phyloP scores from a whole-genome alignment of 1,284 basidiomycete species.

The Rhodotorula mucilaginosa region DNA sequence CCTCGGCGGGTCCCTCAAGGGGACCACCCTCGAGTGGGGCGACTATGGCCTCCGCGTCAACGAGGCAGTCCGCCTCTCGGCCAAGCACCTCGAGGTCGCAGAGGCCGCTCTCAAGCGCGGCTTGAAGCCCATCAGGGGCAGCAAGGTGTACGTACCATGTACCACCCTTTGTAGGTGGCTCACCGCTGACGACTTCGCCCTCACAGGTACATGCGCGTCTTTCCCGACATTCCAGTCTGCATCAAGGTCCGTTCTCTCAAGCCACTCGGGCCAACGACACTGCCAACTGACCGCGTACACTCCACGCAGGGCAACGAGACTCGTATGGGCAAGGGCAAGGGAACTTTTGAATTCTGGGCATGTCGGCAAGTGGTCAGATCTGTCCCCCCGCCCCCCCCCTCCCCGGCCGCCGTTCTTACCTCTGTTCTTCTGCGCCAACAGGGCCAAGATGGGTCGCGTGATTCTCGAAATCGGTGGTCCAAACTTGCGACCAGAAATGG shows the following conservation, averaged over 20 bases:
- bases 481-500: slow-evolving; percentile 87
- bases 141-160: slow-evolving; percentile 58
- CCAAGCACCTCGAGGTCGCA: slow-evolving; percentile 83
- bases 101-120: slow-evolving; percentile 88
- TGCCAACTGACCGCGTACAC: not conserved
- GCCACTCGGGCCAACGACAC: not conserved
- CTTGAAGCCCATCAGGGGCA: slow-evolving; percentile 85
- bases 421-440: slow-evolving; percentile 45
- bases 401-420: not conserved
- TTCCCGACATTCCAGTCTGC: slow-evolving; percentile 95
- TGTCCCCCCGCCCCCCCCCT: not conserved
- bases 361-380: slow-evolving; percentile 62
- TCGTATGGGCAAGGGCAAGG: slow-evolving; percentile 99
- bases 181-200: not conserved
- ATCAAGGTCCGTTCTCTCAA: slow-evolving; percentile 68
- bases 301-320: slow-evolving; percentile 83
- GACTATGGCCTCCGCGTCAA: slow-evolving; percentile 89
- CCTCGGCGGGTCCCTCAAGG: slow-evolving; percentile 82
- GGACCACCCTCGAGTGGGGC: slow-evolving; percentile 87
- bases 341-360: slow-evolving; percentile 96
- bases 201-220: slow-evolving; percentile 70
- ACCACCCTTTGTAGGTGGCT: not conserved
- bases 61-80: slow-evolving; percentile 77
- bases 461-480: slow-evolving; percentile 91
- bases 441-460: slow-evolving; percentile 86